Evolutionary conservation across 2,329 filamentous ascomycete genomes (phyloP), one percentile per base, ranked within the genome.

Genomic region (Colletotrichum musae): DNA sequence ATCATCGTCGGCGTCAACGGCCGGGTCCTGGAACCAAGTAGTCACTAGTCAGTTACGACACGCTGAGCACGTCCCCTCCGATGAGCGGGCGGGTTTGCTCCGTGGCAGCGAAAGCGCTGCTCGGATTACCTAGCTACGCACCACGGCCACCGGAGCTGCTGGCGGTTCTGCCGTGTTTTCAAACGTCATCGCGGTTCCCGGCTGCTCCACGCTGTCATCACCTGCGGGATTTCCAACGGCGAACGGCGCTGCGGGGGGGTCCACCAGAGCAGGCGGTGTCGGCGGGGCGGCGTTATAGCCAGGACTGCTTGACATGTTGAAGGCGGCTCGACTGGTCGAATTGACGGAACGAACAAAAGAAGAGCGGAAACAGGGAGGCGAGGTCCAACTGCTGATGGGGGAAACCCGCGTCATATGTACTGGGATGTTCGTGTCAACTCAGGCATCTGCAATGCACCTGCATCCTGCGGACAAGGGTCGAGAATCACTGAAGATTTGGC

Each of bases 391-490:
- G 45, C 5, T 16, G n/a, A 48, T 18, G n/a, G n/a, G n/a, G n/a
- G n/a, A 18, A 48, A 24, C 18, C 45, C 45, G 16, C 32, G 6
- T 10, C 10, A 16, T 48, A 21, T 48, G n/a, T 48, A 48, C 45
- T 24, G 45, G 16, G 3, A 48, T 5, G 15, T 48, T 48, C 6
- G 10, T 18, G 45, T 6, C 45, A 48, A 48, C 16, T 48, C 21
- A 16, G 45, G n/a, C 45, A 9, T 48, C n/a, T 48, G 45, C n/a
- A 48, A 48, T 24, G 16, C 45, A 24, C 32, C 32, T 36, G 32
- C 32, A 36, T 48, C 6, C 45, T 48, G 45, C 18, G 18, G 45
- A 48, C 45, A 18, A 48, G 45, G 45, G 45, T 48, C 58, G 63
- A 45, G 59, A 10, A 36, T 36, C 32, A 24, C 21, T 24, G 21